Base-by-base conservation (phyloP, 495 filamentous ascomycete species). In the Xylaria grammica region DNA sequence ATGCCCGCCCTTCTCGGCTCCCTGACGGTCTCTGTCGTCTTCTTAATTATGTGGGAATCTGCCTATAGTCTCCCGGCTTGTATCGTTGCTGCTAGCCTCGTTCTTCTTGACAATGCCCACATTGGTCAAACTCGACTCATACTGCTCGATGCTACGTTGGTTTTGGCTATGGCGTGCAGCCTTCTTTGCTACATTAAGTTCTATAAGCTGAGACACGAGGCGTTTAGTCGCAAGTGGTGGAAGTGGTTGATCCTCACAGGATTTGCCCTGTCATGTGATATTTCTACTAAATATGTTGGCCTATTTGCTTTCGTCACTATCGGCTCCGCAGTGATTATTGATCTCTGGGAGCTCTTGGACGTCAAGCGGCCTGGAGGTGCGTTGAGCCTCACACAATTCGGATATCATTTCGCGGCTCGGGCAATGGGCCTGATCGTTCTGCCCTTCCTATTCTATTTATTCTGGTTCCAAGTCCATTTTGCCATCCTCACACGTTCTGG, bases 381-480 rank as follows among this genome's bases (percentile, higher is more conserved):
- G 26, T 82, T 99, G 59, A 87, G 79, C 67, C 82, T 99, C 69
- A 79, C 84, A 53, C 82, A 90, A 52, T 98, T 97, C 79, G 85
- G 83, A 54, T 94, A 96, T 81, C 95, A 99, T 75, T 94, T 99
- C 72, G 85, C 79, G 9, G 95, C 95, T 68, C 91, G 95, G 30
- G 84, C 86, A 17, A 81, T 95, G 67, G 93, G 89, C 9, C 82
- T 99, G 40, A 91, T 98, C 67, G 70, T 96, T 46, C 85, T 98
- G 53, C 95, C 95, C 38, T 97, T 97, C 85, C 84, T 98, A 68
- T 95, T 98, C 78, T 99, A 98, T 75, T 85, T 99, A 30, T 99
- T 99, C 83, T 99, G 96, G 96, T 99, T 99, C 87, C 95, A 98
- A 82, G 93, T 98, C 32, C 95, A 99, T 78, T 98, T 99, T 74